Evolutionary conservation across 176 grass and related monocot species (phyloP), one percentile per base, ranked within the genome.

Genomic region (Phragmites australis): DNA sequence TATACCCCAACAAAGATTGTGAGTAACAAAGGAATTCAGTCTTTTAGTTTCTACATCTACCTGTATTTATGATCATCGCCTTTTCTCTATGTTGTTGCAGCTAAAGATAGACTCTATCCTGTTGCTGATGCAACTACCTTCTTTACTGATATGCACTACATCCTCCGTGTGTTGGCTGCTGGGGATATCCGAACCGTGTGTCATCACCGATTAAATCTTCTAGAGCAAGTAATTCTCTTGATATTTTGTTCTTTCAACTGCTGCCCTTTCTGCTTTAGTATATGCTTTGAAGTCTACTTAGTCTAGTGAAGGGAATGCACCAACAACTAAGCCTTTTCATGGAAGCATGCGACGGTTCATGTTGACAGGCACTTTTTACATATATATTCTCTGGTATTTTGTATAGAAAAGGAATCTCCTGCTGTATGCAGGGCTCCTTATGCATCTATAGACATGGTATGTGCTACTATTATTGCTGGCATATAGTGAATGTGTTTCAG

Each of bases 61-160:
- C 78, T 31, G 3, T 71, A 54, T 71, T 60, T 81, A 47, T 77
- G 30, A 34, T 53, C n/a, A 18, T 74, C 12, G 15, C 44, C 45
- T 74, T 57, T 53, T 86, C 72, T 55, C 37, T 85, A 39, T 72
- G 18, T 70, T 76, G 8, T 75, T 85, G 72, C 91, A 97, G 94
- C 77, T 76, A 92, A 78, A 77, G 87, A 92, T 86, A 92, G 91
- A 68, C 56, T 97, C 29, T 97, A 80, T 78, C 94, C 89, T 40
- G 89, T 97, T 84, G 79, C 89, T 73, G 94, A 94, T 86, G 94
- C 94, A 45, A 97, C 94, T 34, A 90, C 94, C 1, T 97, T 97
- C 83, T 94, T 97, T 76, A 97, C 94, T 62, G 94, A 97, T 71
- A 90, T 97, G 90, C 94, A 97, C 82, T 87, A 94, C 77, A 82